Base-by-base conservation (phyloP, 2,329 filamentous ascomycete genomes). In the Trichophyton schoenleinii region DNA sequence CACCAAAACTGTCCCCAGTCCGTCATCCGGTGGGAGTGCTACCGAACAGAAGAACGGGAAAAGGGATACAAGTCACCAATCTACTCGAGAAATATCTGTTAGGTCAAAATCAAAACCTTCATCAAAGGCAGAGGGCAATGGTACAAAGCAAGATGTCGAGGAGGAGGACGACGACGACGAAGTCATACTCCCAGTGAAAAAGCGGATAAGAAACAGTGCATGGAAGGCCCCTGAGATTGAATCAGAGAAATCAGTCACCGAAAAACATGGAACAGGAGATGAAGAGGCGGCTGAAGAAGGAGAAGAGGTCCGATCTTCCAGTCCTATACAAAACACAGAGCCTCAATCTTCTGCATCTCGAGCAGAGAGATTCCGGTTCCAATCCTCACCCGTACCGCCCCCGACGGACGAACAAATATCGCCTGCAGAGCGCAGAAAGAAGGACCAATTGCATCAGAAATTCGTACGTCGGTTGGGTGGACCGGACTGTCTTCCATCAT, bases 381-480 rank as follows among this genome's bases (percentile, higher is more conserved):
- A 78, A 25, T 84, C 73, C 66, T 82, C 78, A 3, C 76, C 76
- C 34, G 67, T 65, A 0, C 70, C 13, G 1, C 18, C 20, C 31
- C 13, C 8, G 3, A 41, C 3, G 41, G 34, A 20, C 6, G 38
- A 58, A 58, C 20, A 58, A 8, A 38, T 42, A 58, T n/a, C 80
- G 5, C 82, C 82, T 60, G 75, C 76, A 2, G 78, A 78, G 1
- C 80, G 76, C 66, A 81, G 77, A 64, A 78, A 79, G 62, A 91
- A 87, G 69, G 83, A 87, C 62, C 84, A 84, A 57, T 76, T 96
- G 25, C 94, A 96, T 70, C 80, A 82, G 64, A 87, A 85, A 67
- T 99, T 97, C 69, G 87, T 97, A 36, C 89, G 88, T 78, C 96
- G 92, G 72, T 82, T 99, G 1, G 91, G 92, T 0, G 84, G 88